Evolutionary conservation across 371 early-diverging fungal species (phyloP).

Genomic region (Mortierella sp.): DNA sequence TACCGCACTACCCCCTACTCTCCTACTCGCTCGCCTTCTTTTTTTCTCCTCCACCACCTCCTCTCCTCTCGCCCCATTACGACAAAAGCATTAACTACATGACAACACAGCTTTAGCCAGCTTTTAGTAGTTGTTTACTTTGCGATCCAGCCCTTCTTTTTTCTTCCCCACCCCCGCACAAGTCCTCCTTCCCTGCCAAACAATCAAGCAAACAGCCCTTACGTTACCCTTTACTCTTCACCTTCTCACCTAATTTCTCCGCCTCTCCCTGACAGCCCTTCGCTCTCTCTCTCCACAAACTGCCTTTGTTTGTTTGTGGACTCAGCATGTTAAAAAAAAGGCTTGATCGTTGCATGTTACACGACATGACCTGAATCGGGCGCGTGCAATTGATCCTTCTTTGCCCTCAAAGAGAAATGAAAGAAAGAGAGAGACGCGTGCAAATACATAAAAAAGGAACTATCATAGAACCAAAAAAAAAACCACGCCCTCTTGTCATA

Average conservation of each 20-base stretch:
- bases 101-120: constrained; percentile 51
- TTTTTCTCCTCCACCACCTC: constrained; percentile 23
- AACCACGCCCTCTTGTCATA: not conserved
- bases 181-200: not conserved
- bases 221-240: not conserved
- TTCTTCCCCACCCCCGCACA: not conserved
- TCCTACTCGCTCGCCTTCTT: not conserved
- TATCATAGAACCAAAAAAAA: not conserved
- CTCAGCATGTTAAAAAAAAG: not conserved
- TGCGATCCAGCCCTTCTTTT: not conserved
- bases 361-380: not conserved
- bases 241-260: not conserved
- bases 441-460: not conserved
- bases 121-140: constrained; percentile 48
- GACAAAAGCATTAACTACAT: not conserved
- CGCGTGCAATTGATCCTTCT: not conserved
- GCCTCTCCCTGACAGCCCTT: not conserved
- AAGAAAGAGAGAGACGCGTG: not conserved
- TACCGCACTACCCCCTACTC: constrained; percentile 5
- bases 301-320: not conserved
- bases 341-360: constrained; percentile 8
- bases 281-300: not conserved
- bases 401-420: not conserved
- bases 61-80: constrained; percentile 20
- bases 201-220: not conserved